Evolutionary conservation across 2,329 filamentous ascomycete species (phyloP), one percentile per base, ranked within the genome.

Genomic region (Chrysoporthe puriensis): DNA sequence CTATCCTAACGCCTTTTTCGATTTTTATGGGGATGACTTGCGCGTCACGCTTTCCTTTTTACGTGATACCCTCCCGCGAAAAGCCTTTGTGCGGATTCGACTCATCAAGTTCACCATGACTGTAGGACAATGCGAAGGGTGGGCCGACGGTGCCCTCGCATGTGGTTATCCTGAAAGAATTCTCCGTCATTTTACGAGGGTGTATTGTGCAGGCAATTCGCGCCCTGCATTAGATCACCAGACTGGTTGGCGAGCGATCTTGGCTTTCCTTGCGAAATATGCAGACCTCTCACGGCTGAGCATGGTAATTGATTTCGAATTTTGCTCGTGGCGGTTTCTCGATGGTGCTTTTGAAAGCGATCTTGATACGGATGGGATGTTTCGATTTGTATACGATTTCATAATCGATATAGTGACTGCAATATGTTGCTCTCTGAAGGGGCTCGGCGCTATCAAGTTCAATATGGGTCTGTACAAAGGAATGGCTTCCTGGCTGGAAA

Each of bases 401-500:
- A 32, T 50, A 14, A 54, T 65, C n/a, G 63, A 65, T 40, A 43
- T 60, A 16, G 34, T 21, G 7, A 60, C 63, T 18, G 56, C 43
- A n/a, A 34, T 59, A 26, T 65, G 63, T 21, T 8, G 26, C 26
- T 50, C 26, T 26, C 26, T 65, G 1, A 16, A 32, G 8, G 43
- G 42, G 13, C 43, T 65, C 11, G 54, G 56, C 11, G 36, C 8
- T 11, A 16, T 54, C 16, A 26, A n/a, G 13, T 7, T 65, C 3
- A 18, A 65, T 4, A 7, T 59, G 9, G 3, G 8, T 18, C 26
- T 16, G n/a, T 65, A 46, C 21, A 3, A 59, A 13, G 54, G 54
- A 11, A 4, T 65, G 13, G 58, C 3, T 18, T 43, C 56, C 13
- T 65, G 63, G 63, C 40, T 66, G 63, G 57, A 66, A n/a, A 42